Conservation (phyloP, 805 yeast species). For the Kluyveromyces nonfermentans region DNA sequence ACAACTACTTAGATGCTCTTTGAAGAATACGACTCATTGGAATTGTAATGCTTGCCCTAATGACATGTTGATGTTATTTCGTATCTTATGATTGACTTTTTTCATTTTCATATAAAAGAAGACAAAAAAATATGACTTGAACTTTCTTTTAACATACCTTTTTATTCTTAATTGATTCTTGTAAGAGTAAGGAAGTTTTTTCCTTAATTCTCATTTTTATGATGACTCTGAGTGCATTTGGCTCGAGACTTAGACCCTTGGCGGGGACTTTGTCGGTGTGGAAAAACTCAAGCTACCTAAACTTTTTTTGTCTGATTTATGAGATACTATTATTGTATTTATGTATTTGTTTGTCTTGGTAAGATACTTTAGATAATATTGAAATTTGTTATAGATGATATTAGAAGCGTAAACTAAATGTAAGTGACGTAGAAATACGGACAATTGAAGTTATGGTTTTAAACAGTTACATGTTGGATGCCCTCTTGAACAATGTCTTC, state of each 20-base stretch:
- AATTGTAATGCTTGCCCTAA: neutral
- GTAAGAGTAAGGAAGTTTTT: constrained; percentile 24
- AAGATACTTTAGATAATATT: neutral
- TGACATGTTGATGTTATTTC: neutral
- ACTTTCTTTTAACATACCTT: neutral
- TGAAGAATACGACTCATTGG: too few species aligned
- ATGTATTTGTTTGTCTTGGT: too few species aligned
- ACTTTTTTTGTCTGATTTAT: constrained; percentile 46
- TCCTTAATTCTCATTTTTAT: constrained; percentile 31
- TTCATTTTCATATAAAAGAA: neutral
- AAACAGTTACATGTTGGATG: constrained; percentile 14
- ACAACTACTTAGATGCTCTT: neutral
- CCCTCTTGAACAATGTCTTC: constrained; percentile 26
- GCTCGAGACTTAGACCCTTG: constrained; percentile 68
- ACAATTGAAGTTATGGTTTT: too few species aligned
- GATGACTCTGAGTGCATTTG: constrained; percentile 99
- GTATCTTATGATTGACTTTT: neutral
- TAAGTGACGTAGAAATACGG: too few species aligned
- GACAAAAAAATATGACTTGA: neutral
- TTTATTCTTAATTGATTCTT: neutral
- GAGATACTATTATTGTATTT: constrained; percentile 3
- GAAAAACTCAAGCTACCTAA: constrained; percentile 98
- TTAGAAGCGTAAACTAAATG: too few species aligned
- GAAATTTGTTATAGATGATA: neutral
- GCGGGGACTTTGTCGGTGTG: constrained; percentile 67